Evolutionary conservation across 495 filamentous ascomycete species (phyloP).

Genomic region (Aspergillus bridgeri): DNA sequence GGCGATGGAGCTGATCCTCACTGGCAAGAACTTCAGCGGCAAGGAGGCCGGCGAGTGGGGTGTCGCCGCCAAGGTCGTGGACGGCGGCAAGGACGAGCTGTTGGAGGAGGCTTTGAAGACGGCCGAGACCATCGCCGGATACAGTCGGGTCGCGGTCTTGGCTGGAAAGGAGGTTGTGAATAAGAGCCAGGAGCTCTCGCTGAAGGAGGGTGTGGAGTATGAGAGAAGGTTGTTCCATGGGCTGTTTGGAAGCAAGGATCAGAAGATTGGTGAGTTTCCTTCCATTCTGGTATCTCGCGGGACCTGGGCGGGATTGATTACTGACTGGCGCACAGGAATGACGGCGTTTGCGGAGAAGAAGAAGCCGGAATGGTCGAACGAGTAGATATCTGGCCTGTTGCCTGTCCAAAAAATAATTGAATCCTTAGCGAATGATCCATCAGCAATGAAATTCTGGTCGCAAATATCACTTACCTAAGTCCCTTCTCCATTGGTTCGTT

Average conservation of each 20-base stretch:
- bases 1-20: conserved; percentile 94
- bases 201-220: conserved; percentile 90
- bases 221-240: conserved; percentile 90
- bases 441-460: neutral
- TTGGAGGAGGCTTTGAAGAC: conserved; percentile 74
- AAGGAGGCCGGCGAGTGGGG: conserved; percentile 87
- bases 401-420: neutral
- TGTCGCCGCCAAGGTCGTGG: conserved; percentile 77
- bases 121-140: conserved; percentile 83
- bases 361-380: conserved; percentile 85
- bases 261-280: conserved; percentile 74
- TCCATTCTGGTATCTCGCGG: neutral
- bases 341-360: conserved; percentile 91
- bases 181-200: conserved; percentile 83
- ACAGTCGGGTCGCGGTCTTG: conserved; percentile 74
- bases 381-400: conserved; percentile 43
- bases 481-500: too few relatives aligned
- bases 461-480: too few relatives aligned
- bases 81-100: conserved; percentile 70
- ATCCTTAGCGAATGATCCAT: neutral
- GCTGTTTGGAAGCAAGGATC: conserved; percentile 89
- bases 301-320: neutral
- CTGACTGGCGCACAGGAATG: conserved; percentile 59
- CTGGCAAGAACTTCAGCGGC: conserved; percentile 76
- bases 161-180: conserved; percentile 98